Conservation (phyloP, 2,329 filamentous ascomycete genomes). For the Fusarium nanum region DNA sequence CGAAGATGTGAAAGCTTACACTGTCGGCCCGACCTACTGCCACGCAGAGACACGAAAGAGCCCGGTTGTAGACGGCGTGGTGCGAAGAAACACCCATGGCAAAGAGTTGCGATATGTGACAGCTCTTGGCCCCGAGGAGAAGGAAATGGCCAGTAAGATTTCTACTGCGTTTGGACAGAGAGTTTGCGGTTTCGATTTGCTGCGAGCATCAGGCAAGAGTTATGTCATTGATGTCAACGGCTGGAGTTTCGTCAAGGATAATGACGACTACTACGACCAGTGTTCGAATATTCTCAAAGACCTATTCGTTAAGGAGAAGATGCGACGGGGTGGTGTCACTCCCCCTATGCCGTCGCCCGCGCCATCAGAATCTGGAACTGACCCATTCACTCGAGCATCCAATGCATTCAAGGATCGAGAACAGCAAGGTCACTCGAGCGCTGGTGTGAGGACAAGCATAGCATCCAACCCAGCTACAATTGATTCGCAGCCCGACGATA, state of each 20-base stretch:
- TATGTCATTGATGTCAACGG: slow-evolving; percentile 99
- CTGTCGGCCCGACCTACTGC: slow-evolving; percentile 91
- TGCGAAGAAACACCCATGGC: slow-evolving; percentile 94
- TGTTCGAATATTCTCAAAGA: slow-evolving; percentile 87
- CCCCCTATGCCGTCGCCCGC: slow-evolving; percentile 64
- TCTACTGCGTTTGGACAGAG: slow-evolving; percentile 92
- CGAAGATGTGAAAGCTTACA: slow-evolving; percentile 98
- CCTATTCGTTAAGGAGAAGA: slow-evolving; percentile 86
- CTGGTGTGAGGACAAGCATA: slow-evolving; percentile 48
- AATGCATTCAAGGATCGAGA: slow-evolving; percentile 57
- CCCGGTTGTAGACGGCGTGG: slow-evolving; percentile 94
- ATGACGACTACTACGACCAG: slow-evolving; percentile 97
- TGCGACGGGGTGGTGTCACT: slow-evolving; percentile 70
- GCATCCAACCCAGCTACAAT: slow-evolving; percentile 32
- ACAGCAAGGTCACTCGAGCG: slow-evolving; percentile 26
- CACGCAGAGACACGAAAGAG: slow-evolving; percentile 98
- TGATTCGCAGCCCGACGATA: slow-evolving; percentile 46
- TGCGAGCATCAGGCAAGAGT: slow-evolving; percentile 88
- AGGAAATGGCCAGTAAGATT: slow-evolving; percentile 88
- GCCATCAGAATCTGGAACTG: slow-evolving; percentile 59
- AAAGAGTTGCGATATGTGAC: slow-evolving; percentile 98
- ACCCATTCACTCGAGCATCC: slow-evolving; percentile 53
- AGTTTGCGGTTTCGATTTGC: slow-evolving; percentile 94
- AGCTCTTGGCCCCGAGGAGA: slow-evolving; percentile 81
- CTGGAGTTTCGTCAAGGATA: slow-evolving; percentile 99